These are phyloP conservation scores for Eimeria maxima DNA, from an alignment of 169 alveolate genomes.

Conservation along the genomic window DNA sequence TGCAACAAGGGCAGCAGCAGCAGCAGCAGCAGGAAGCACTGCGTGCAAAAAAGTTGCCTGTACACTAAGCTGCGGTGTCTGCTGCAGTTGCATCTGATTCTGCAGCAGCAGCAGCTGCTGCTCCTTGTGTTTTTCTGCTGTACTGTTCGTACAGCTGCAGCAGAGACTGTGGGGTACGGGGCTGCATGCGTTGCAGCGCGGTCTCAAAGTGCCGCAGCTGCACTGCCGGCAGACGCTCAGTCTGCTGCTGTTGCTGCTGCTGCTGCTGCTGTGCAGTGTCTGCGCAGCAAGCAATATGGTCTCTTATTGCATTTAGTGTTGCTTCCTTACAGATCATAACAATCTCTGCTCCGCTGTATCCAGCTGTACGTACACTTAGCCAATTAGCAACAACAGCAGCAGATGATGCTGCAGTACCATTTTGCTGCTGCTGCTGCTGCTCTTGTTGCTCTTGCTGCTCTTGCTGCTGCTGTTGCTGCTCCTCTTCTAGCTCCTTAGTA, in stretches of 20 bases:
- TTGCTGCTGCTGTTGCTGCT: not conserved
- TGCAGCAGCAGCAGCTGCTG: not conserved
- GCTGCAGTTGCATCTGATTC: not conserved
- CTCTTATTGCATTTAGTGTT: constrained; percentile 89
- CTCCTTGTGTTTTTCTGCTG: not conserved
- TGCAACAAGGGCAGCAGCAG: not conserved
- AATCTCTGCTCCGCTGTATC: constrained; percentile 98
- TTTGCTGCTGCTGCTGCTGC: constrained; percentile 47
- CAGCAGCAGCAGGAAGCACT: too few species aligned
- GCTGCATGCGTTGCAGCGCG: constrained; percentile 68
- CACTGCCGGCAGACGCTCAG: not conserved
- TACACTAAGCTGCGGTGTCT: not conserved
- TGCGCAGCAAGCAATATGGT: constrained; percentile 9
- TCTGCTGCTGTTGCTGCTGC: constrained; percentile 30
- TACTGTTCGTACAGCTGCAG: constrained; percentile 60
- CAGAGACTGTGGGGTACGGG: constrained; percentile 60
- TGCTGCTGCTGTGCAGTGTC: not conserved
- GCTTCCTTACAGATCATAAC: constrained; percentile 95
- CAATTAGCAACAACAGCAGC: constrained; percentile 93
- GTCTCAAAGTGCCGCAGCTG: constrained; percentile 44
- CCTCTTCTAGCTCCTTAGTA: not conserved
- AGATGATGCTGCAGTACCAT: constrained; percentile 91
- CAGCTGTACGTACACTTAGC: constrained; percentile 96
- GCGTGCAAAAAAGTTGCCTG: too few species aligned
- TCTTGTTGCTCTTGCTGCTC: too few species aligned